Evolutionary conservation across 2,329 filamentous ascomycete genomes (phyloP).

Genomic region (Exophiala phaeomuriformis): DNA sequence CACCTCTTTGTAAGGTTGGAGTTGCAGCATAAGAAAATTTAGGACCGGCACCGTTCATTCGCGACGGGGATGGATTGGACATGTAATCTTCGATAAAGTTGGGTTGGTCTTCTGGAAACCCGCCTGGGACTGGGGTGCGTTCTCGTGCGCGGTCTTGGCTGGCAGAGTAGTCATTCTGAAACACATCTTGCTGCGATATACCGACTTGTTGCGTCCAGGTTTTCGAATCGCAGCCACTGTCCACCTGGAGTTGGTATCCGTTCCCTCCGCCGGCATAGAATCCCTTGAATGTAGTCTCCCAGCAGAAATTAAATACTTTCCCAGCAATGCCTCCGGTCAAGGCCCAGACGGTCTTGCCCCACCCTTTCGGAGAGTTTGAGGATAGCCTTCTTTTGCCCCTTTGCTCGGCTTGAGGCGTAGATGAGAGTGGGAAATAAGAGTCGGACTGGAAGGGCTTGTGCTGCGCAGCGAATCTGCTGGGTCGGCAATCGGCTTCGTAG

Average conservation of each 20-base stretch:
- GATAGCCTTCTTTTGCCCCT: constrained; percentile 9
- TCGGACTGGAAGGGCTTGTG: constrained; percentile 26
- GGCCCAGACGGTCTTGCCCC: constrained; percentile 38
- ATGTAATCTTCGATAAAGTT: constrained; percentile 42
- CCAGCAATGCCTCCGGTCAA: constrained; percentile 45
- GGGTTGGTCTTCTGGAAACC: constrained; percentile 43
- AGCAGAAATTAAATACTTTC: constrained; percentile 81
- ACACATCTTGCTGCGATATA: constrained; percentile 28
- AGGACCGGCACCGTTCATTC: not conserved
- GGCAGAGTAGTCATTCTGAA: constrained; percentile 14
- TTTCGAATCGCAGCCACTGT: constrained; percentile 24
- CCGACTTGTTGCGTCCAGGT: constrained; percentile 29
- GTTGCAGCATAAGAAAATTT: not conserved
- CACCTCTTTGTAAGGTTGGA: not conserved
- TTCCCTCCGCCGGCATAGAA: constrained; percentile 80
- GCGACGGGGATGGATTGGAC: constrained; percentile 29
- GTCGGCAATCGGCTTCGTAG: constrained; percentile 37
- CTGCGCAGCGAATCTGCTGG: constrained; percentile 34
- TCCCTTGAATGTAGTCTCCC: constrained; percentile 62
- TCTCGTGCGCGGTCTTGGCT: constrained; percentile 11
- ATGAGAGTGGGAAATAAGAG: constrained; percentile 5
- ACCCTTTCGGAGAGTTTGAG: constrained; percentile 26
- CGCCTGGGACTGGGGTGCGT: constrained; percentile 46
- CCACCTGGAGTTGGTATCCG: constrained; percentile 54
- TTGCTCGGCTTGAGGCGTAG: not conserved